Evolutionary conservation across 192 early-diverging fungal genomes (phyloP), one percentile per base, ranked within the genome.

Genomic region (Cladochytrium replicatum): DNA sequence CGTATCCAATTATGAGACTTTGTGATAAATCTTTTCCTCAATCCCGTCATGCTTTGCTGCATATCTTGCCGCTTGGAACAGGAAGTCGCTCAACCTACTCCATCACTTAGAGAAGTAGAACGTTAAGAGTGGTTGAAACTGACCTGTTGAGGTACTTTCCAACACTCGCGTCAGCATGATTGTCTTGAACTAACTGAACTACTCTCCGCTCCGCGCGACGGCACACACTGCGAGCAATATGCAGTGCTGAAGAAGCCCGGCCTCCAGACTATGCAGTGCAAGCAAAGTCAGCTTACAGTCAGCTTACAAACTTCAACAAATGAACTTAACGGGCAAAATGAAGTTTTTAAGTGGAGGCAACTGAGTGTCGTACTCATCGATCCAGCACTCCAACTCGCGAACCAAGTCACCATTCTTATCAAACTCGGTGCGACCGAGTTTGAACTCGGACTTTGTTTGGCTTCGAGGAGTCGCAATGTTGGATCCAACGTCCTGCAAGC

Each of bases 401-500:
- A 75, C 72, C 37, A 82, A 72, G 19, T 64, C 31, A 21, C 83
- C 84, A 19, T 85, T 68, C 0, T 63, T 38, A 48, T 96, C 88
- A 58, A 96, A 96, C 7, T 67, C 44, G 1, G 90, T 96, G 26
- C 75, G 69, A 58, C 58, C 60, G 22, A 86, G 54, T 41, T 77
- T 71, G 29, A 46, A 56, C 41, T 83, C 72, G 32, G 69, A 59
- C n/a, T n/a, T n/a, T 8, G 82, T 73, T 2, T 69, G 56, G 9
- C 54, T 61, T 25, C 85, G 60, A 17, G 91, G 91, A 6, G 91
- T 93, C 1, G 93, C 91, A 44, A 93, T 77, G 61, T 91, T 93
- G n/a, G 88, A 89, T 3, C 83, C 83, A 6, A 93, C 75, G 50
- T 93, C 91, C 56, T 90, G 91, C 40, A 97, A 55, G 23, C 86